Conservation (phyloP, 345 rosid genomes). For the Eucalyptus pauciflora region DNA sequence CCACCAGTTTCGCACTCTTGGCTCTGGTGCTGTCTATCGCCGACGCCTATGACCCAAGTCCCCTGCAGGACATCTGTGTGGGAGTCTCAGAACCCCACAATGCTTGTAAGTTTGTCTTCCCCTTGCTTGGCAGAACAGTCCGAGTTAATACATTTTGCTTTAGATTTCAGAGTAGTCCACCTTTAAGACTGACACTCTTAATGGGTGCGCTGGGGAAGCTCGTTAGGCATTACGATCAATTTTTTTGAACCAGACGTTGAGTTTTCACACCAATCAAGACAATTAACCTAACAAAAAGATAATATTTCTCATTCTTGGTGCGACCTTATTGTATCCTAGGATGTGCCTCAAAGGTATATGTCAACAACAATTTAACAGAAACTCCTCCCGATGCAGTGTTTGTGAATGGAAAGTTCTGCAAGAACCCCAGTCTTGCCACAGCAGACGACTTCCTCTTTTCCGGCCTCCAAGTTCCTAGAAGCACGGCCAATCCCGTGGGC, state of each 20-base stretch:
- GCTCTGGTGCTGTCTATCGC: neutral
- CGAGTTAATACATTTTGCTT: neutral
- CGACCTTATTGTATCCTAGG: neutral
- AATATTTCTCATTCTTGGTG: neutral
- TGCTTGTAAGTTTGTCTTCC: neutral
- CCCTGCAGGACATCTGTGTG: neutral
- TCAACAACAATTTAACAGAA: neutral
- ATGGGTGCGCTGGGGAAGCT: neutral
- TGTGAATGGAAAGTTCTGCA: slow-evolving; percentile 16
- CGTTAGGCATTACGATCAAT: neutral
- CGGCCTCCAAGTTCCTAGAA: slow-evolving; percentile 2
- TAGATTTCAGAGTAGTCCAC: neutral
- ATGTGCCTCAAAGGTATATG: neutral
- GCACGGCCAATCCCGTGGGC: neutral
- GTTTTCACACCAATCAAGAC: neutral
- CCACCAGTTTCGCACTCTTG: neutral
- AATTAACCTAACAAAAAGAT: neutral
- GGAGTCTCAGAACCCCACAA: neutral
- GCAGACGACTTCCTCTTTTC: slow-evolving; percentile 1
- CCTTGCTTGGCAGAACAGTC: neutral
- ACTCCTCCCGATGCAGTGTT: neutral
- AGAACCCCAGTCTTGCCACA: slow-evolving; percentile 1
- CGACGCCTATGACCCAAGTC: neutral
- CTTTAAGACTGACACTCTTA: neutral
- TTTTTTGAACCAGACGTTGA: neutral